Conservation (phyloP, 345 rosid genomes). For the Gossypium herbaceum region DNA sequence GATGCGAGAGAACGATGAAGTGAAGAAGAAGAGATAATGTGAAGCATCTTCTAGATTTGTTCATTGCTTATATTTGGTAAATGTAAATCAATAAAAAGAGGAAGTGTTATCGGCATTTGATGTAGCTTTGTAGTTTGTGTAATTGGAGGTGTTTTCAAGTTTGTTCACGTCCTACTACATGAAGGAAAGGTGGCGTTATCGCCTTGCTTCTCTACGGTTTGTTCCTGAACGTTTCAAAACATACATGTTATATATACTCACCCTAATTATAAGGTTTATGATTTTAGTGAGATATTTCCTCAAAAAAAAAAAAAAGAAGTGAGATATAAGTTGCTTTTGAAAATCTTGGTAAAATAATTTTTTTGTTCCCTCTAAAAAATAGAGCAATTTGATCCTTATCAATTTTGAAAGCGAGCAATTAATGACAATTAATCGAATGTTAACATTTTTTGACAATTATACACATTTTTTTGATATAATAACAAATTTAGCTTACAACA, state of each 20-base stretch:
- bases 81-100: neutral
- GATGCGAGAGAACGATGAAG: slow-evolving; percentile 22
- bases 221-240: slow-evolving; percentile 10
- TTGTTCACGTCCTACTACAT: neutral
- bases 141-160: slow-evolving; percentile 1
- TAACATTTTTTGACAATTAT: too few species aligned
- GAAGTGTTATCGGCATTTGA: neutral
- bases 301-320: too few species aligned
- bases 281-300: too few species aligned
- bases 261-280: too few species aligned
- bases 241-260: neutral
- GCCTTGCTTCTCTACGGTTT: neutral
- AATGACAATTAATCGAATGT: too few species aligned
- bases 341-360: too few species aligned
- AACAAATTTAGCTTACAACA: too few species aligned
- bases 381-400: too few species aligned
- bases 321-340: too few species aligned
- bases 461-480: too few species aligned
- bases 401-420: too few species aligned
- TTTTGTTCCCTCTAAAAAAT: too few species aligned
- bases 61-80: slow-evolving; percentile 17
- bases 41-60: slow-evolving; percentile 17
- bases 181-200: neutral
- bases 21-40: slow-evolving; percentile 19
- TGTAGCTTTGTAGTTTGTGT: neutral